Percentiles rank a stretch among this genome's conserved stretches.
Conservation (phyloP, 148 eudicot species). For the Silene uniflora region DNA sequence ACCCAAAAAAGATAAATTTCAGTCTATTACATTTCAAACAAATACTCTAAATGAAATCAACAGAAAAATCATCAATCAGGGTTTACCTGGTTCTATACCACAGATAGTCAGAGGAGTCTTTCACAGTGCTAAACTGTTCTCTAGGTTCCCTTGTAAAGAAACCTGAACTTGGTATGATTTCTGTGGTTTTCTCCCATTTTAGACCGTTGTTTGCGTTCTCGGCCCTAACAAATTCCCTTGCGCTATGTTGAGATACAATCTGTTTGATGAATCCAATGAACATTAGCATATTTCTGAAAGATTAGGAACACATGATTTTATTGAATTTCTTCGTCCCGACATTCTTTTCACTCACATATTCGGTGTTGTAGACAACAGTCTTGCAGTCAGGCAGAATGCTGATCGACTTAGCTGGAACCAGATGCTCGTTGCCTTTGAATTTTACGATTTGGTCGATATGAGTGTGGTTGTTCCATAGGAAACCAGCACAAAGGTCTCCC, state of each 20-base stretch:
- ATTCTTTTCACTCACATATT: conserved; percentile 34
- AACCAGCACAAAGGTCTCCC: conserved; percentile 64
- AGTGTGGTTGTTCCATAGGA: conserved; percentile 59
- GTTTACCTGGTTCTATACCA: conserved; percentile 84
- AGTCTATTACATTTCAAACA: background rate
- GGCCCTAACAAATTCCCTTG: conserved; percentile 48
- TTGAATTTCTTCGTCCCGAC: background rate
- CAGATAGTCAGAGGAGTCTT: conserved; percentile 67
- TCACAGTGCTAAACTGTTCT: conserved; percentile 52
- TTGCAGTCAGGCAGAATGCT: conserved; percentile 93
- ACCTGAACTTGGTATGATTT: conserved; percentile 39
- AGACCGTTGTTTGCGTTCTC: conserved; percentile 35
- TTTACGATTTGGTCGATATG: conserved; percentile 24
- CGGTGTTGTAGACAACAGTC: conserved; percentile 64
- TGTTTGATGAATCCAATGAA: conserved; percentile 22
- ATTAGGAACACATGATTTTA: background rate
- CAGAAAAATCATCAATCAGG: background rate
- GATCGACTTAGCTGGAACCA: conserved; percentile 61
- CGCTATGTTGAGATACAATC: conserved; percentile 70
- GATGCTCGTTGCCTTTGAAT: conserved; percentile 47
- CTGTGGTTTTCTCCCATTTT: conserved; percentile 64
- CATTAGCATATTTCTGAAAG: background rate
- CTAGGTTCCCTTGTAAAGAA: conserved; percentile 31
- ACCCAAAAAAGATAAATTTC: background rate
- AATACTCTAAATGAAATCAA: background rate